A percentile compares a stretch with the other conserved stretches of the same genome.
These are phyloP conservation scores for Salix arbutifolia DNA, from an alignment of 345 rosid species.

Conservation along the genomic window DNA sequence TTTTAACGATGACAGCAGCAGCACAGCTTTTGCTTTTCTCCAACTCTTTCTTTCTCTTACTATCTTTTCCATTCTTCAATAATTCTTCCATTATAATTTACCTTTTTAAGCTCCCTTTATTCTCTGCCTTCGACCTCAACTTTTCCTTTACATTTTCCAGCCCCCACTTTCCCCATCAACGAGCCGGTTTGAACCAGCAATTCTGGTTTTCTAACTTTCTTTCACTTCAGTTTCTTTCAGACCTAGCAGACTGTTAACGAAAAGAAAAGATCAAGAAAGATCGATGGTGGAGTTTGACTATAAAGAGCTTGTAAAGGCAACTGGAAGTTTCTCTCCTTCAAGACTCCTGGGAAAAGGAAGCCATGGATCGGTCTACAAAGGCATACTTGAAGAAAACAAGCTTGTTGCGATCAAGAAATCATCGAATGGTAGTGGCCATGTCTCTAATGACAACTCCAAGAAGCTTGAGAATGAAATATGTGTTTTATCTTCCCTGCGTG, in stretches of 20 bases:
- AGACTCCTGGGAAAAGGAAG: slow-evolving; percentile 73
- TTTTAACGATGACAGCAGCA: slow-evolving; percentile 16
- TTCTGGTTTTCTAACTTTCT: background rate
- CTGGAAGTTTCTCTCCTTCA: slow-evolving; percentile 50
- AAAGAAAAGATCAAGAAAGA: background rate
- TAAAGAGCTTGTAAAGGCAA: slow-evolving; percentile 48
- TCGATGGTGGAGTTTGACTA: slow-evolving; percentile 40
- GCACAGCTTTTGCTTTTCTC: background rate
- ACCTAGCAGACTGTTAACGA: background rate
- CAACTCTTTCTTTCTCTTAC: slow-evolving; percentile 5
- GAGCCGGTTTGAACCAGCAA: background rate
- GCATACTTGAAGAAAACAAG: slow-evolving; percentile 19
- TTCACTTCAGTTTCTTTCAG: slow-evolving; percentile 1
- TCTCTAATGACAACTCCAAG: slow-evolving; percentile 31
- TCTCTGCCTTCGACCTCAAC: slow-evolving; percentile 12
- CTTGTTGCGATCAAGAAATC: slow-evolving; percentile 57
- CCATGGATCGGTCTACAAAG: slow-evolving; percentile 63
- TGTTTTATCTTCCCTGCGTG: slow-evolving; percentile 44
- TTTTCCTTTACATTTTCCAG: slow-evolving; percentile 12
- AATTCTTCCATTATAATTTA: slow-evolving; percentile 27
- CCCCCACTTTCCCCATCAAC: slow-evolving; percentile 7
- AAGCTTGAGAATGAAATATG: slow-evolving; percentile 54
- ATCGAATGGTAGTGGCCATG: slow-evolving; percentile 14
- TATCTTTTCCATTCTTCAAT: slow-evolving; percentile 42
- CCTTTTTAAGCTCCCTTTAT: slow-evolving; percentile 30